These are phyloP conservation scores for Botryotinia calthae DNA, from an alignment of 2,329 filamentous ascomycete species.

Conservation along the genomic window DNA sequence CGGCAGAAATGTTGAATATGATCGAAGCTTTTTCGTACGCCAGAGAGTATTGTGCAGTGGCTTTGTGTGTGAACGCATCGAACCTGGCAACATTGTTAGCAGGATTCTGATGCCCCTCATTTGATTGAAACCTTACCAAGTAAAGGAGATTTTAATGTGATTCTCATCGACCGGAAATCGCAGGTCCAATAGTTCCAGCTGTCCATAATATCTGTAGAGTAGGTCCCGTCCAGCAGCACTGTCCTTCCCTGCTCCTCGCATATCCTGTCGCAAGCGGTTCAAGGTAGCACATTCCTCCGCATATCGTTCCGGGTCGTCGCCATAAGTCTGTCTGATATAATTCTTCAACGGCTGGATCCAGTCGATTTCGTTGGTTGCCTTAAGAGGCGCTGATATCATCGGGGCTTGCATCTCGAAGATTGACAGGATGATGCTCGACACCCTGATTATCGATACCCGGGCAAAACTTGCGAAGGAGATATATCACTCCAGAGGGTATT, in stretches of 20 bases:
- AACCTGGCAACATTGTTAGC: conserved; percentile 60
- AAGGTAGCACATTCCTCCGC: conserved; percentile 91
- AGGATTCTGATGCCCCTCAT: background rate
- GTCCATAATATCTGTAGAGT: conserved; percentile 95
- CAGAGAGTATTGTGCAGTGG: conserved; percentile 93
- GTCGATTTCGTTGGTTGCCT: conserved; percentile 95
- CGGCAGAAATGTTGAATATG: conserved; percentile 98
- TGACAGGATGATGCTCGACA: conserved; percentile 6
- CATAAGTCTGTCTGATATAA: conserved; percentile 91
- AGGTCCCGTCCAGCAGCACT: conserved; percentile 91
- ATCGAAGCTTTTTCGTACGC: conserved; percentile 98
- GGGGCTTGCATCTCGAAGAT: conserved; percentile 67
- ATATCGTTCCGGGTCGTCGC: conserved; percentile 95
- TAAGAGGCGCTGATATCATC: conserved; percentile 93
- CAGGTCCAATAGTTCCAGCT: conserved; percentile 90
- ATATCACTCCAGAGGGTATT: background rate
- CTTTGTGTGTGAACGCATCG: conserved; percentile 98
- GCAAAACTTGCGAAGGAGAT: background rate
- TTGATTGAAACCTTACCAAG: conserved; percentile 63
- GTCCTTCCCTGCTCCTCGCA: conserved; percentile 95
- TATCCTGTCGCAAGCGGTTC: conserved; percentile 94
- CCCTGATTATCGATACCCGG: conserved; percentile 16
- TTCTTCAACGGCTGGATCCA: conserved; percentile 89
- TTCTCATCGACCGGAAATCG: conserved; percentile 97
- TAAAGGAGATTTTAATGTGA: conserved; percentile 98